Evolutionary conservation across 305 asterid species (phyloP).

Genomic region (Euphrasia arctica): DNA sequence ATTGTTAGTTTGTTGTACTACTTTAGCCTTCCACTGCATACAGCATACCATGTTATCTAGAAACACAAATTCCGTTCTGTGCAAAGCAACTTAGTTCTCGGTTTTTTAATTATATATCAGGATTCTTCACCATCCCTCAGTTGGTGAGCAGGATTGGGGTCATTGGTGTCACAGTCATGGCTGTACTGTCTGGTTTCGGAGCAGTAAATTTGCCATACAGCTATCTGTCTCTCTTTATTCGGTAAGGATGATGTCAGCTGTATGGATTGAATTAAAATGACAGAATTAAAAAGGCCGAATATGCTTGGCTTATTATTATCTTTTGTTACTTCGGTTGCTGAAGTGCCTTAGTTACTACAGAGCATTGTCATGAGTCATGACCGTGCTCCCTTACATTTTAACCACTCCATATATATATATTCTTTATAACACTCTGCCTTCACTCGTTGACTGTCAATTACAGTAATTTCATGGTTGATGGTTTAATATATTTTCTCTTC

Average conservation of each 20-base stretch:
- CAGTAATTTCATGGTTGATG: conserved; percentile 18
- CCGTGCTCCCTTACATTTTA: neutral
- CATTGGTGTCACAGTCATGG: conserved; percentile 95
- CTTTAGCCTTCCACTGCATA: conserved; percentile 8
- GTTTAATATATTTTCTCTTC: conserved; percentile 26
- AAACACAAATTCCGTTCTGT: conserved; percentile 6
- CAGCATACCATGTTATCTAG: neutral
- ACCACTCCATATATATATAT: neutral
- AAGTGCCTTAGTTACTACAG: conserved; percentile 14
- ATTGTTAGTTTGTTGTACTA: conserved; percentile 5
- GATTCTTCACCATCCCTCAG: conserved; percentile 95
- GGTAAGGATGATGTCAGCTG: conserved; percentile 45
- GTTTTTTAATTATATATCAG: conserved; percentile 38
- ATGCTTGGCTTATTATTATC: conserved; percentile 4
- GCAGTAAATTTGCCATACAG: conserved; percentile 97
- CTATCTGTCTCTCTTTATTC: conserved; percentile 88
- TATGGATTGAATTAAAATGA: conserved; percentile 23
- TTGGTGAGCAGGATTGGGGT: conserved; percentile 97
- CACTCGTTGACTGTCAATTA: conserved; percentile 3
- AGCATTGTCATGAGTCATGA: neutral
- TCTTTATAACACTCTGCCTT: neutral
- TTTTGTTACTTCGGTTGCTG: conserved; percentile 1
- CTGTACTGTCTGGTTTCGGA: conserved; percentile 94
- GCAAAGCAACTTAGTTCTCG: neutral
- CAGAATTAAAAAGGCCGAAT: conserved; percentile 3